These are phyloP conservation scores for Crithidia brevicula DNA, from an alignment of 208 protist genomes.

Conservation along the genomic window DNA sequence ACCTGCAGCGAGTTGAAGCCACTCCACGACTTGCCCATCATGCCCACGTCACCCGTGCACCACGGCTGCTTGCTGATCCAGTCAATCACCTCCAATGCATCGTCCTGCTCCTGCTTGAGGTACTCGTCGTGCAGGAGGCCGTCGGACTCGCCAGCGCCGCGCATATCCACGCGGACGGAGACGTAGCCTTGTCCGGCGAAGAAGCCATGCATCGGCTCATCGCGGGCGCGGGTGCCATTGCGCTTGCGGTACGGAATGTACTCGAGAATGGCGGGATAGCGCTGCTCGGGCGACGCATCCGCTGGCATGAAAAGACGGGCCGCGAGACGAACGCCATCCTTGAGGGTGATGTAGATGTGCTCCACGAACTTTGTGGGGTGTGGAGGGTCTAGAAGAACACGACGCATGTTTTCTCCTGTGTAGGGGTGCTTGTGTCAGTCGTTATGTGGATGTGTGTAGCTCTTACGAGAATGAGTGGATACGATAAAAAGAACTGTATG, in stretches of 20 bases:
- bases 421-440: background rate
- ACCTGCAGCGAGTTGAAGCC: conserved; percentile 77
- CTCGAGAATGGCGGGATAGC: conserved; percentile 59
- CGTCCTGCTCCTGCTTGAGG: conserved; percentile 63
- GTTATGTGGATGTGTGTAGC: background rate
- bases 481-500: too few relatives aligned
- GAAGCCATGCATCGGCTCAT: conserved; percentile 78
- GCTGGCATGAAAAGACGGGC: conserved; percentile 58
- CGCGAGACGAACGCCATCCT: conserved; percentile 49
- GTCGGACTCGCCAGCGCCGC: conserved; percentile 63
- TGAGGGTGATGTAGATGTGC: conserved; percentile 53
- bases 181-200: conserved; percentile 60
- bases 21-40: conserved; percentile 78
- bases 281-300: conserved; percentile 19
- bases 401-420: conserved; percentile 10
- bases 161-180: conserved; percentile 68
- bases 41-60: conserved; percentile 65
- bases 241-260: conserved; percentile 78
- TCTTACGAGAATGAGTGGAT: too few relatives aligned
- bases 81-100: conserved; percentile 69
- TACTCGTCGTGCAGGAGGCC: conserved; percentile 63
- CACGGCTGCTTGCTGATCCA: conserved; percentile 62
- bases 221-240: conserved; percentile 57
- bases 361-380: conserved; percentile 42
- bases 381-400: conserved; percentile 35